These are phyloP conservation scores for Cercospora sp. DNA, from an alignment of 2,329 filamentous ascomycete species.

Conservation along the genomic window DNA sequence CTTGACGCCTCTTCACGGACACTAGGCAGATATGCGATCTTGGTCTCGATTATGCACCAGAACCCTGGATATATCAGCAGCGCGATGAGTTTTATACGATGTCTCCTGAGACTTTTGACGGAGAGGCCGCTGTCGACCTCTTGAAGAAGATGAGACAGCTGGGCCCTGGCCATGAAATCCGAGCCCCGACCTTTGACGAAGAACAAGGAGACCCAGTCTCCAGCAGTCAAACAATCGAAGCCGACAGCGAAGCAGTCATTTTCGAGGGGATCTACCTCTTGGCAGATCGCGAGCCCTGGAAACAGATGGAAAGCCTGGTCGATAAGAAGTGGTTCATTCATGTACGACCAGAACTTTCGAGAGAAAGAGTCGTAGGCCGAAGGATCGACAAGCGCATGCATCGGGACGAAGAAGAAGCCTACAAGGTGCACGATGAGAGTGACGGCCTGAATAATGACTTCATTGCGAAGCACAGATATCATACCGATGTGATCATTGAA, in stretches of 20 bases:
- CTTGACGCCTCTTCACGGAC: neutral
- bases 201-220: neutral
- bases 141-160: neutral
- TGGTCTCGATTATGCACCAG: too few species aligned
- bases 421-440: neutral
- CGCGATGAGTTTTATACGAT: too few species aligned
- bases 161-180: neutral
- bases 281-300: neutral
- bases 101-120: neutral
- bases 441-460: neutral
- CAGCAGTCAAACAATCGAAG: neutral
- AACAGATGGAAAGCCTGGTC: neutral
- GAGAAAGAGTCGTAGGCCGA: neutral
- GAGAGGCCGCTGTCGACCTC: neutral
- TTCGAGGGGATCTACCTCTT: neutral
- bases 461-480: neutral
- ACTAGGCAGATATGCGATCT: too few species aligned
- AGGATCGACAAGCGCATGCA: neutral
- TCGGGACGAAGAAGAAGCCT: neutral
- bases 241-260: neutral
- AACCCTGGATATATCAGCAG: too few species aligned
- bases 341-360: neutral
- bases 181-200: neutral
- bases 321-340: neutral
- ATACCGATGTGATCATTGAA: neutral